Evolutionary conservation across 306 rosid genomes (phyloP).

Genomic region (Gillenia trifoliata): DNA sequence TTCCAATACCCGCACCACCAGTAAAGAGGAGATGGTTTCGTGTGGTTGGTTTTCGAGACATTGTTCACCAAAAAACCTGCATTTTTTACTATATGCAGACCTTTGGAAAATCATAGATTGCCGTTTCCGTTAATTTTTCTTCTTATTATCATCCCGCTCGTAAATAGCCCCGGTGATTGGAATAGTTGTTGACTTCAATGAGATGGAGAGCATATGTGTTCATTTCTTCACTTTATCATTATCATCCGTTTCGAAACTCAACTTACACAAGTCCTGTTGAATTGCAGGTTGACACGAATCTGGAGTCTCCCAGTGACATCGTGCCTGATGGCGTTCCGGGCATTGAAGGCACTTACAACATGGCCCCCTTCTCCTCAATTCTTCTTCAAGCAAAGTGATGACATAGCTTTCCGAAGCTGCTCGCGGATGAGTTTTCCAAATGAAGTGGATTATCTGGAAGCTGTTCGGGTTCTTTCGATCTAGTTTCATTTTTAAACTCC

Average conservation of each 20-base stretch:
- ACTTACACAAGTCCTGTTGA: not conserved
- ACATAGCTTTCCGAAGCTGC: conserved; percentile 22
- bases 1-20: conserved; percentile 59
- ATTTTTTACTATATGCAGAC: not conserved
- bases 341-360: conserved; percentile 41
- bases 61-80: not conserved
- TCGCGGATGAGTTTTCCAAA: conserved; percentile 6
- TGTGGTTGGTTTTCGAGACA: conserved; percentile 56
- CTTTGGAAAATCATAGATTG: not conserved
- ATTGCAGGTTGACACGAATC: conserved; percentile 79
- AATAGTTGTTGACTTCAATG: not conserved
- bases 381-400: conserved; percentile 74
- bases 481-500: not conserved
- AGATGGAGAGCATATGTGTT: not conserved
- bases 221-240: not conserved
- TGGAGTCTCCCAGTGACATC: conserved; percentile 66
- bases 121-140: not conserved
- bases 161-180: no score
- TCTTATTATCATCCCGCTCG: not conserved
- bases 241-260: not conserved
- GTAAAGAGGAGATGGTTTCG: conserved; percentile 65
- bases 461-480: not conserved
- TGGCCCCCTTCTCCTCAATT: conserved; percentile 81
- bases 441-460: not conserved
- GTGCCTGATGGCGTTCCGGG: conserved; percentile 56